Conservation (phyloP, 805 yeast genomes). For the Helenozyma rhizophorensis region DNA sequence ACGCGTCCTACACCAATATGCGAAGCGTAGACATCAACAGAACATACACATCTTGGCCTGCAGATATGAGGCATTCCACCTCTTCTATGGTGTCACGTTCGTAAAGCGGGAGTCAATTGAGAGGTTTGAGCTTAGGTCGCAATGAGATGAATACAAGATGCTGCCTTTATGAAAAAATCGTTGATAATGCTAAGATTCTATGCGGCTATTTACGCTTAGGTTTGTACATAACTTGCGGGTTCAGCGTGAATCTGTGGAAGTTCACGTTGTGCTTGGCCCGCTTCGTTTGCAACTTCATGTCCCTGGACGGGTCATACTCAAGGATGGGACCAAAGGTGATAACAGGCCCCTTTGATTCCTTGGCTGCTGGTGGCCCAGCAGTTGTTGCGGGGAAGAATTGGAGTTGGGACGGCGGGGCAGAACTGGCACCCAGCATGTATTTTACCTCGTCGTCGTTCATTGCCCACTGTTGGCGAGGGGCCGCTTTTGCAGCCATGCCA, state of each 20-base stretch:
- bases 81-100: too few relatives aligned
- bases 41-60: too few relatives aligned
- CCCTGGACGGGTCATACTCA: conserved; percentile 38
- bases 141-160: too few relatives aligned
- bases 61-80: too few relatives aligned
- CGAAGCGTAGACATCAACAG: too few relatives aligned
- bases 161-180: too few relatives aligned
- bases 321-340: conserved; percentile 38
- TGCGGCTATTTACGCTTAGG: conserved; percentile 21
- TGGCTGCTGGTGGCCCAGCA: background rate
- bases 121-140: too few relatives aligned
- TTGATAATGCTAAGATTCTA: too few relatives aligned
- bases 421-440: conserved; percentile 6
- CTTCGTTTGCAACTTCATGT: conserved; percentile 13
- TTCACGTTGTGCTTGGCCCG: conserved; percentile 17
- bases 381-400: conserved; percentile 5
- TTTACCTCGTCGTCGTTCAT: too few relatives aligned
- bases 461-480: background rate
- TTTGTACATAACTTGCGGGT: conserved; percentile 32
- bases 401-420: conserved; percentile 21
- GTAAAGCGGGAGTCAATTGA: too few relatives aligned
- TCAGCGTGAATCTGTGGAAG: conserved; percentile 27
- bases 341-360: conserved; percentile 10
- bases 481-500: background rate
- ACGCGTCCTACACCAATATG: too few relatives aligned